phyloP scores from a whole-genome alignment of 1,284 basidiomycete genomes.

The Rhodotorula glutinis region DNA sequence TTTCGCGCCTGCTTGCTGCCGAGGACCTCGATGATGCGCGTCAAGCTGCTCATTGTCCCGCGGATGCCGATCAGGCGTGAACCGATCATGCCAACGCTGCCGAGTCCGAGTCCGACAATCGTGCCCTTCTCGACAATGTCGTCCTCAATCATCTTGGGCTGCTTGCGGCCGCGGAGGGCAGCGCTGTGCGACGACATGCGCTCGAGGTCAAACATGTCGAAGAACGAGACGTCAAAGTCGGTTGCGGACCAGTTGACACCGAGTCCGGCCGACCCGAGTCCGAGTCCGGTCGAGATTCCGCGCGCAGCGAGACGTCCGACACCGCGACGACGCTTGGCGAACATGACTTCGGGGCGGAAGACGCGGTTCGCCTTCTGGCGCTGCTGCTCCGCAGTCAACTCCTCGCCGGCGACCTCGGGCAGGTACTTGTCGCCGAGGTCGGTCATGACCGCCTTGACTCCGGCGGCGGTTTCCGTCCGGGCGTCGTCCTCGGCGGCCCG shows the following conservation, averaged over 20 bases:
- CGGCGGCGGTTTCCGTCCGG: conserved; percentile 63
- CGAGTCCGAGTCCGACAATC: conserved; percentile 70
- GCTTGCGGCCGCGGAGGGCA: conserved; percentile 6
- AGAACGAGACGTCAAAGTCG: conserved; percentile 50
- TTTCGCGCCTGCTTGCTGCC: conserved; percentile 76
- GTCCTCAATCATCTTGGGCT: conserved; percentile 48
- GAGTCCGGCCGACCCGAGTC: conserved; percentile 43
- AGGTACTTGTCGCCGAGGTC: conserved; percentile 74
- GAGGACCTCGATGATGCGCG: conserved; percentile 72
- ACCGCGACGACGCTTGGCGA: conserved; percentile 59
- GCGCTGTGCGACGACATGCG: conserved; percentile 64
- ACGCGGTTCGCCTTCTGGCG: conserved; percentile 54
- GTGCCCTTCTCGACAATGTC: conserved; percentile 64
- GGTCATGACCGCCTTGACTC: conserved; percentile 65
- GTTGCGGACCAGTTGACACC: conserved; percentile 45
- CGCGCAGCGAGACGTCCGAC: conserved; percentile 46
- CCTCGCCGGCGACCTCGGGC: conserved; percentile 51
- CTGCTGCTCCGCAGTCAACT: conserved; percentile 11
- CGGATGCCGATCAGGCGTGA: conserved; percentile 73
- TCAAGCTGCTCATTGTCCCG: conserved; percentile 69
- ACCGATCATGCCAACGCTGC: conserved; percentile 83
- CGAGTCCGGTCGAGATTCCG: conserved; percentile 44
- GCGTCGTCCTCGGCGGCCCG: conserved; percentile 80
- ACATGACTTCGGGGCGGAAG: conserved; percentile 97
- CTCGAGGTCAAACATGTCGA: conserved; percentile 85